Percentiles rank a stretch among this genome's conserved stretches.
phyloP scores from a whole-genome alignment of 2,329 filamentous ascomycete genomes.

The Alternaria consortialis region DNA sequence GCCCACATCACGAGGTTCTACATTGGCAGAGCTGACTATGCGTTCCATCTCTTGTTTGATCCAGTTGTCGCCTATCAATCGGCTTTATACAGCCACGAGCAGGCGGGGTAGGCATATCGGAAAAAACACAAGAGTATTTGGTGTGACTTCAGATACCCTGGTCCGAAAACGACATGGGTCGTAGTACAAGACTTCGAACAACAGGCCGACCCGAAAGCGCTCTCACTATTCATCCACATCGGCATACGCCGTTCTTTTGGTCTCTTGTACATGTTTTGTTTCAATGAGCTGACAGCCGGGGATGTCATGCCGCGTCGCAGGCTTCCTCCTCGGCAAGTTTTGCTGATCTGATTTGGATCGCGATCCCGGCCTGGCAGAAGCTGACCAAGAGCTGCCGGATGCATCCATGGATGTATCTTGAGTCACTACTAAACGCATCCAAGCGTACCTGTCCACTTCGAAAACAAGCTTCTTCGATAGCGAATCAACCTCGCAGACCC shows the following conservation, averaged over 20 bases:
- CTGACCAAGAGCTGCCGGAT: constrained; percentile 8
- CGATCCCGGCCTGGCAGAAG: constrained; percentile 9
- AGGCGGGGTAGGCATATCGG: not conserved
- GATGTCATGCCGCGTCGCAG: constrained; percentile 1
- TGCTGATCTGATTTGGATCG: constrained; percentile 4
- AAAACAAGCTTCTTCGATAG: not conserved
- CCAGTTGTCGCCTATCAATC: not conserved
- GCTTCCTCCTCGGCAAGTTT: not conserved
- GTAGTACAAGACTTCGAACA: not conserved
- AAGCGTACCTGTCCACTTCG: not conserved
- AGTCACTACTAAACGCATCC: not conserved
- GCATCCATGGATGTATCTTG: not conserved
- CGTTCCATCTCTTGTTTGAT: not conserved
- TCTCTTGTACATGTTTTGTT: not conserved
- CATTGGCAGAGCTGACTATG: not conserved
- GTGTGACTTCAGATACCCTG: not conserved
- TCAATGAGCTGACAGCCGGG: not conserved
- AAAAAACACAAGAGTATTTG: not conserved
- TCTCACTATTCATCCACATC: not conserved
- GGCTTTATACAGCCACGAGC: not conserved
- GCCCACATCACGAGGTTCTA: not conserved
- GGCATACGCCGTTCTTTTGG: not conserved
- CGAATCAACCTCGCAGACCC: not conserved
- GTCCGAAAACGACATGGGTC: too few species aligned
- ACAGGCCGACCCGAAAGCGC: not conserved